These are phyloP conservation scores for Solanum piurae DNA, from an alignment of 257 asterid species.

Conservation along the genomic window DNA sequence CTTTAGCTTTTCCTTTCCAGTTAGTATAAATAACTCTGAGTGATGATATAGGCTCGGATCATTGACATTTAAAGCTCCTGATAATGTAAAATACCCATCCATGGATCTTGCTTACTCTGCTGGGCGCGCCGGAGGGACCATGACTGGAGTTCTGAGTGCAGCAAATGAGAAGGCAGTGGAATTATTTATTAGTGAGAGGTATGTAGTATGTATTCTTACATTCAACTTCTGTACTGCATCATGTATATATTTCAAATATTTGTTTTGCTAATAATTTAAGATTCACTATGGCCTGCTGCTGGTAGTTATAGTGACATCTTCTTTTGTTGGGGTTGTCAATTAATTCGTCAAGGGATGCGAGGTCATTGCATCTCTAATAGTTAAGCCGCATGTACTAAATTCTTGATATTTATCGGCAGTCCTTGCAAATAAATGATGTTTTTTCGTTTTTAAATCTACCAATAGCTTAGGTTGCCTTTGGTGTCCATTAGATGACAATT, in stretches of 20 bases:
- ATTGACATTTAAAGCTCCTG: slow-evolving; percentile 78
- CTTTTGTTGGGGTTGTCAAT: not conserved
- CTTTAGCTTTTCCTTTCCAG: not conserved
- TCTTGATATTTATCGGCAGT: not conserved
- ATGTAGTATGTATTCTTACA: slow-evolving; percentile 12
- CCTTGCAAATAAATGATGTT: not conserved
- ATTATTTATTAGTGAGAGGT: slow-evolving; percentile 76
- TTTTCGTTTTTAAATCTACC: not conserved
- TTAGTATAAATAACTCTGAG: not conserved
- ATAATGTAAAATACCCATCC: slow-evolving; percentile 91
- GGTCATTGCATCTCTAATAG: not conserved
- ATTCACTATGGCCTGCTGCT: not conserved
- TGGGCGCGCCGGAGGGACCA: slow-evolving; percentile 97
- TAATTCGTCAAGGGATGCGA: not conserved
- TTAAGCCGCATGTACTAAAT: not conserved
- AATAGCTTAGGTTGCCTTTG: not conserved
- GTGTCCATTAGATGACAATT: not conserved
- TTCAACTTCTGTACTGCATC: not conserved
- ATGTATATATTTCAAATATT: not conserved
- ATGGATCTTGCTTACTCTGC: slow-evolving; percentile 97
- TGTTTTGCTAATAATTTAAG: not conserved
- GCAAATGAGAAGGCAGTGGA: slow-evolving; percentile 99
- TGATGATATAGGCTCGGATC: slow-evolving; percentile 57
- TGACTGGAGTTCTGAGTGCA: slow-evolving; percentile 98
- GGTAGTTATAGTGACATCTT: not conserved